Evolutionary conservation across 1,284 basidiomycete genomes (phyloP), one percentile per base, ranked within the genome.

Genomic region (Filobasidium uniguttulatum): DNA sequence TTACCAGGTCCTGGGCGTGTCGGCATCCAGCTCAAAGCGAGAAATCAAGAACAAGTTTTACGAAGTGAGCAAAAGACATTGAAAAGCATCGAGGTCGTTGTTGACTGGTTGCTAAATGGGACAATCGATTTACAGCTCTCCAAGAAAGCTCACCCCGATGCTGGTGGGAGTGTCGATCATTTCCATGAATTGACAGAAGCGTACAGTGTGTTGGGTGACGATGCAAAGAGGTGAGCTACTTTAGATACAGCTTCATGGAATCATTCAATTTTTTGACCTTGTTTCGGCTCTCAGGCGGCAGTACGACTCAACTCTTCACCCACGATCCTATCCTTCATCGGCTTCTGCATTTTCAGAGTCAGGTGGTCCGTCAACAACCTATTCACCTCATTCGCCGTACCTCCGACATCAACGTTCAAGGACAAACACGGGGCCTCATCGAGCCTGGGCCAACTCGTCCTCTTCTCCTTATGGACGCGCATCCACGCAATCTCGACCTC

Each of bases 21-120:
- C 60, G 1, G 56, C 52, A 45, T 66, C 61, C 44, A 67, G 68
- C 19, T 68, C 60, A 2, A 67, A 63, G 49, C 61, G 66, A 52
- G 68, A 72, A 50, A 63, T 72, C 57, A 72, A 72, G 55, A 64
- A 68, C 12, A 58, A 58, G 45, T 72, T 70, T 50, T 72, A 72
- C 50, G 68, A 69, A 62, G 70, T 72, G 54, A 55, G 65, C 59
- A 10, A n/a, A n/a, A n/a, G n/a, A n/a, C n/a, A n/a, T n/a, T n/a
- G n/a, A n/a, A n/a, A n/a, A n/a, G n/a, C n/a, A n/a, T n/a, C n/a
- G n/a, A n/a, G n/a, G n/a, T n/a, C n/a, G n/a, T n/a, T n/a, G n/a
- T n/a, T n/a, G n/a, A n/a, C n/a, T n/a, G n/a, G n/a, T n/a, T n/a
- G n/a, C n/a, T n/a, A n/a, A n/a, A n/a, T n/a, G n/a, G n/a, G n/a